Conservation (phyloP, 2,329 filamentous ascomycete species). For the Ascochyta fabae region DNA sequence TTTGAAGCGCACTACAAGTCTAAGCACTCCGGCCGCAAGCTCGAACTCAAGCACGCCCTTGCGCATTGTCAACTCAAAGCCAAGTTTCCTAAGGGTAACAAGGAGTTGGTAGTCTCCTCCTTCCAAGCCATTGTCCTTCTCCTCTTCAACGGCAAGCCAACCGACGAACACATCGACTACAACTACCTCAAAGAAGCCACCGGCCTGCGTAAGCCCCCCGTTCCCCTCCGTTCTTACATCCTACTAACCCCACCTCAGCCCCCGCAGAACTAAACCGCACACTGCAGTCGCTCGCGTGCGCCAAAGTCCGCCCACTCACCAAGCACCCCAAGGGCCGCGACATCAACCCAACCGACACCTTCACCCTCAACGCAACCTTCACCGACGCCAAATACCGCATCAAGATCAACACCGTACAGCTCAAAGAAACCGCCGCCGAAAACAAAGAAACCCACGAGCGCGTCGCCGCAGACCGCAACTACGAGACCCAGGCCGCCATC, state of each 20-base stretch:
- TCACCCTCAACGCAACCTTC: slow-evolving; percentile 81
- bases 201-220: slow-evolving; percentile 65
- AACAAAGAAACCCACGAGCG: slow-evolving; percentile 93
- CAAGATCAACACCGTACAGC: slow-evolving; percentile 98
- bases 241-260: slow-evolving; percentile 51
- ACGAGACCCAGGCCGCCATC: slow-evolving; percentile 96
- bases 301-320: slow-evolving; percentile 79
- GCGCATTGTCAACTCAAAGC: slow-evolving; percentile 88
- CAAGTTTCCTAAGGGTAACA: slow-evolving; percentile 77
- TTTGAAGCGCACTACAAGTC: slow-evolving; percentile 87
- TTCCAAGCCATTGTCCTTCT: slow-evolving; percentile 92
- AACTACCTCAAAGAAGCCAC: slow-evolving; percentile 76
- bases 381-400: slow-evolving; percentile 82
- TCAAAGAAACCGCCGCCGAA: slow-evolving; percentile 94
- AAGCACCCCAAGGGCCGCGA: slow-evolving; percentile 89
- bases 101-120: slow-evolving; percentile 88
- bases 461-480: slow-evolving; percentile 86
- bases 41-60: slow-evolving; percentile 93
- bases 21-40: slow-evolving; percentile 85
- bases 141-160: slow-evolving; percentile 78
- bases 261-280: slow-evolving; percentile 85
- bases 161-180: slow-evolving; percentile 73
- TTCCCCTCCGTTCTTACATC: not conserved
- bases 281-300: slow-evolving; percentile 92
- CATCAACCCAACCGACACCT: slow-evolving; percentile 78